Percentiles rank a stretch among this genome's conserved stretches.
Evolutionary conservation across 192 early-diverging fungal species (phyloP).

Genomic region (Phlyctochytrium arcticum): DNA sequence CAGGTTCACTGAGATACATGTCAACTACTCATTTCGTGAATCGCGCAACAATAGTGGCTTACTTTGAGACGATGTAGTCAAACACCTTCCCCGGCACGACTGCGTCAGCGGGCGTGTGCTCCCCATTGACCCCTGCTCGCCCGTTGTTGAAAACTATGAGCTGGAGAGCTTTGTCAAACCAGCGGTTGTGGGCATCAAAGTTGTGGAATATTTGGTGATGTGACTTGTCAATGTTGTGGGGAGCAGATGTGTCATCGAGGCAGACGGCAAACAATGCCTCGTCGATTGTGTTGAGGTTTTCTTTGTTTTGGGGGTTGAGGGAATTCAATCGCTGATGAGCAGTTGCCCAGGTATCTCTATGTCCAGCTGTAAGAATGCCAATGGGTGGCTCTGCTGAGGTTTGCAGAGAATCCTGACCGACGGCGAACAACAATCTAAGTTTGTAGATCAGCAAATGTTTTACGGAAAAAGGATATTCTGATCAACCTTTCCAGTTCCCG

Average conservation of each 20-base stretch:
- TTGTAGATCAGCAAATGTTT: too few species aligned
- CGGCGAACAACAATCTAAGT: constrained; percentile 28
- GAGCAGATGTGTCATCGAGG: constrained; percentile 72
- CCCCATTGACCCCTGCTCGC: constrained; percentile 87
- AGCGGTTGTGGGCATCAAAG: constrained; percentile 73
- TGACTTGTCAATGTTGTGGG: constrained; percentile 56
- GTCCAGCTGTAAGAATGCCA: constrained; percentile 77
- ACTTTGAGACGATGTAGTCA: constrained; percentile 65
- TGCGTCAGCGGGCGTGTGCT: constrained; percentile 93
- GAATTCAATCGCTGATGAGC: constrained; percentile 32
- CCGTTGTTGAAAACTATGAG: constrained; percentile 81
- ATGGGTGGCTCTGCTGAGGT: constrained; percentile 54
- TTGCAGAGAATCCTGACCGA: constrained; percentile 22
- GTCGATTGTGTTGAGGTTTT: constrained; percentile 63
- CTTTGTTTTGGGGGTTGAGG: constrained; percentile 42
- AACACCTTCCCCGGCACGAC: constrained; percentile 80
- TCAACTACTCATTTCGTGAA: not conserved
- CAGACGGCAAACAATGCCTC: constrained; percentile 82
- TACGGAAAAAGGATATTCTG: not conserved
- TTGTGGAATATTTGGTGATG: constrained; percentile 78
- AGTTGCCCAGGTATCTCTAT: constrained; percentile 84
- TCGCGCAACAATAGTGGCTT: constrained; percentile 17
- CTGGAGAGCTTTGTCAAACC: constrained; percentile 96
- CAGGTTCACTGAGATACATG: constrained; percentile 41
- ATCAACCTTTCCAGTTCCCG: constrained; percentile 40